A percentile compares a stretch with the other conserved stretches of the same genome.
phyloP scores from a whole-genome alignment of 2,329 filamentous ascomycete genomes.

The Polytolypa hystricis region DNA sequence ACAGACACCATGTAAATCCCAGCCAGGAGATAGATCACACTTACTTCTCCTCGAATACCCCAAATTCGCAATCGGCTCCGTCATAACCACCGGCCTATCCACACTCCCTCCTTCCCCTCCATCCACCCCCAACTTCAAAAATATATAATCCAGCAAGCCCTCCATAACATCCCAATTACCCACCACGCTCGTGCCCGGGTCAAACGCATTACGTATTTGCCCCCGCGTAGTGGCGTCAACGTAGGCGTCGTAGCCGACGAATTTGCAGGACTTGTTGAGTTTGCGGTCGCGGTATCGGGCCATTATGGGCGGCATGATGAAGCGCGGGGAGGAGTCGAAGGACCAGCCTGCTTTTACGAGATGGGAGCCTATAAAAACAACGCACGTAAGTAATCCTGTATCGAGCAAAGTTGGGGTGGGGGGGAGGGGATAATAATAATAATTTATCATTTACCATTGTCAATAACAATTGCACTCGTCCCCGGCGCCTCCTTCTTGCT shows the following conservation, averaged over 20 bases:
- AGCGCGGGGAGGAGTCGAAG: conserved; percentile 70
- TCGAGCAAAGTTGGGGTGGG: background rate
- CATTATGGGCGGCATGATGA: conserved; percentile 79
- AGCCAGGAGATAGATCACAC: conserved; percentile 22
- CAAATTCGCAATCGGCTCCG: conserved; percentile 84
- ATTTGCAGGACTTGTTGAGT: conserved; percentile 79
- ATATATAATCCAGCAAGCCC: conserved; percentile 84
- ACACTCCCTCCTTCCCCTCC: conserved; percentile 57
- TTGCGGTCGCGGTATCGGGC: conserved; percentile 93
- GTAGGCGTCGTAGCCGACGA: conserved; percentile 86
- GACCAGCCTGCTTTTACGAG: conserved; percentile 91
- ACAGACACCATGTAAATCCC: background rate
- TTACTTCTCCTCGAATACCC: conserved; percentile 78
- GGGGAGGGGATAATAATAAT: background rate
- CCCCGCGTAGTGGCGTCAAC: conserved; percentile 86
- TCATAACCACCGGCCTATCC: conserved; percentile 85
- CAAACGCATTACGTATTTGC: conserved; percentile 83
- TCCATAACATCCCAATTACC: conserved; percentile 99
- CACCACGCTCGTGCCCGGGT: conserved; percentile 78
- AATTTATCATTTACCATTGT: conserved; percentile 64
- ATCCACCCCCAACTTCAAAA: conserved; percentile 85
- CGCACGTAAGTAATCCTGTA: conserved; percentile 1
- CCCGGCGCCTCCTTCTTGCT: conserved; percentile 50
- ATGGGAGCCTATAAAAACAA: conserved; percentile 57
- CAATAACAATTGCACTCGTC: conserved; percentile 79